Percentiles rank a stretch among this genome's conserved stretches.
phyloP scores from a whole-genome alignment of 345 rosid species.

The Eucalyptus grandis region DNA sequence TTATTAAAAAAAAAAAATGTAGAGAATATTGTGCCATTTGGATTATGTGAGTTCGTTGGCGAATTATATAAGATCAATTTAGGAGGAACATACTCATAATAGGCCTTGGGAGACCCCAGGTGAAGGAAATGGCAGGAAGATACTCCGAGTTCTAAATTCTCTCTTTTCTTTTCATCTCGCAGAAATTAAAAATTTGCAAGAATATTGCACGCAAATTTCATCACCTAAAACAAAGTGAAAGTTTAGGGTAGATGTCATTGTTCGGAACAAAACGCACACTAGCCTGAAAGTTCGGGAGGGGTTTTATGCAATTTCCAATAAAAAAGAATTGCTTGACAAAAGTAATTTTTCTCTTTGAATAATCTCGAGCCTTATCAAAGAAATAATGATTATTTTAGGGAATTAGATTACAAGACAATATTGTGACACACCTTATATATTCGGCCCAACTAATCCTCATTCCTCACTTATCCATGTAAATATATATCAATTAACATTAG shows the following conservation, averaged over 20 bases:
- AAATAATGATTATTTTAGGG: not conserved
- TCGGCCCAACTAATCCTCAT: not conserved
- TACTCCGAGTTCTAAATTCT: not conserved
- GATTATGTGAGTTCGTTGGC: not conserved
- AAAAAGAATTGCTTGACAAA: not conserved
- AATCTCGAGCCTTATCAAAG: not conserved
- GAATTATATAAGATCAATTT: not conserved
- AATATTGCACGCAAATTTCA: not conserved
- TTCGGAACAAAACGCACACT: not conserved
- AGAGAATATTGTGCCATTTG: not conserved
- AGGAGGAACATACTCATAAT: not conserved
- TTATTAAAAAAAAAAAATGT: too few species aligned
- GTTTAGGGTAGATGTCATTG: not conserved
- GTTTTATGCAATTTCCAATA: not conserved
- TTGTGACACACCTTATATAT: not conserved
- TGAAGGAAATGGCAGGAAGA: not conserved
- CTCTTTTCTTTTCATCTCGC: not conserved
- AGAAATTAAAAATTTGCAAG: not conserved
- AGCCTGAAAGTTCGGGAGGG: not conserved
- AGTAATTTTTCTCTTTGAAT: not conserved
- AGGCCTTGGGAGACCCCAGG: not conserved
- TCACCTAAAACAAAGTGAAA: not conserved
- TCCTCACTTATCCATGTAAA: not conserved
- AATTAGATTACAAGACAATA: not conserved
- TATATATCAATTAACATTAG: not conserved